Percentiles rank a stretch among this genome's conserved stretches.
Conservation (phyloP, 2,329 filamentous ascomycete genomes). For the Nigrograna mackinnonii region DNA sequence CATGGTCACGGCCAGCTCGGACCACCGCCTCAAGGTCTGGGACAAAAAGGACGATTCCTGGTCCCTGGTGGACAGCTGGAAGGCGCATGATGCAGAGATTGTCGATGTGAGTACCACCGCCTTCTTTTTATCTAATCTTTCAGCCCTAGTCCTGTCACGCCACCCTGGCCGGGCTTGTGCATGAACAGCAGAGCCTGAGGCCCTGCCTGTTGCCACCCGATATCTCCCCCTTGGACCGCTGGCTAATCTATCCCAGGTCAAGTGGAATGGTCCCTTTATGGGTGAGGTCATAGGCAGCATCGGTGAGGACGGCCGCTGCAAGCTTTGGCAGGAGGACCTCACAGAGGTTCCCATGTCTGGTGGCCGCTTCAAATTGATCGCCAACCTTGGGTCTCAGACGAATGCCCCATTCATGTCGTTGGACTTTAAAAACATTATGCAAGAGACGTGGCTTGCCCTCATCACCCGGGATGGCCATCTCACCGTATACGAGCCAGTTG, state of each 20-base stretch:
- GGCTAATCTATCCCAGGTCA: slow-evolving; percentile 61
- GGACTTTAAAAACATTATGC: slow-evolving; percentile 82
- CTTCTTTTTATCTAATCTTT: slow-evolving; percentile 14
- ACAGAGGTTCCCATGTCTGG: slow-evolving; percentile 74
- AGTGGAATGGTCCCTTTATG: slow-evolving; percentile 90
- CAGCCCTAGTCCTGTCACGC: slow-evolving; percentile 16
- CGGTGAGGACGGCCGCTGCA: slow-evolving; percentile 86
- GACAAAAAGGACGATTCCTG: slow-evolving; percentile 78
- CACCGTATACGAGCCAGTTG: slow-evolving; percentile 81
- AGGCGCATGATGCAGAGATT: slow-evolving; percentile 87
- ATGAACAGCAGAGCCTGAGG: too few relatives aligned
- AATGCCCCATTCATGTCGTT: slow-evolving; percentile 75
- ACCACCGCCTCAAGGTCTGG: slow-evolving; percentile 92
- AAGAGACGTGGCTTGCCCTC: slow-evolving; percentile 82
- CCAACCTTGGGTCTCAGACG: slow-evolving; percentile 66
- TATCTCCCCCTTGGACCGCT: slow-evolving; percentile 3
- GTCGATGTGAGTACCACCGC: slow-evolving; percentile 66
- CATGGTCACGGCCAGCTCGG: slow-evolving; percentile 87
- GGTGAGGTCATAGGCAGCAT: slow-evolving; percentile 88
- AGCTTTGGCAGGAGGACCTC: slow-evolving; percentile 90
- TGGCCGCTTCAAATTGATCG: slow-evolving; percentile 76
- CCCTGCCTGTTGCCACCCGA: slow-evolving; percentile 14
- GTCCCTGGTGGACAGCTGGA: slow-evolving; percentile 85
- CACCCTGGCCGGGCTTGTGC: slow-evolving; percentile 15
- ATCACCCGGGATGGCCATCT: slow-evolving; percentile 82